These are phyloP conservation scores for Suillus brevipes DNA, from an alignment of 768 basidiomycete genomes.

Conservation along the genomic window DNA sequence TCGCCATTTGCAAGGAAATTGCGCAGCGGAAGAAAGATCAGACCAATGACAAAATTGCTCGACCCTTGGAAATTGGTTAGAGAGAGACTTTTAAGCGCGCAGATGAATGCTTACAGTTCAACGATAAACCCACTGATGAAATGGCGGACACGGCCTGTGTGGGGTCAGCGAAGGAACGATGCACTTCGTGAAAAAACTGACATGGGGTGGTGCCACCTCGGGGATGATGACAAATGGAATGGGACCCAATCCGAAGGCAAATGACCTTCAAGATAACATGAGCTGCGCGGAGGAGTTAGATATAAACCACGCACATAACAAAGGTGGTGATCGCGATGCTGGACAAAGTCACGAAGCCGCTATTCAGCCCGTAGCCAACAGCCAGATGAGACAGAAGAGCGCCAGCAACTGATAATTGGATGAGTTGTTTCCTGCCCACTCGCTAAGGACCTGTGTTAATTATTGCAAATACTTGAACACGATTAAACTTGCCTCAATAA, in stretches of 20 bases:
- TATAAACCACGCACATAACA: slow-evolving; percentile 56
- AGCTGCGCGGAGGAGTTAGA: neutral
- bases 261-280: slow-evolving; percentile 53
- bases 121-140: slow-evolving; percentile 70
- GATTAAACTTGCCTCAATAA: slow-evolving; percentile 65
- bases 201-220: slow-evolving; percentile 81
- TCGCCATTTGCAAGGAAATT: slow-evolving; percentile 66
- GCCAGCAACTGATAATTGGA: slow-evolving; percentile 66
- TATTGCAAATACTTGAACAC: slow-evolving; percentile 7
- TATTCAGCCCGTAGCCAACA: slow-evolving; percentile 72
- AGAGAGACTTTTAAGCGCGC: neutral
- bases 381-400: slow-evolving; percentile 63
- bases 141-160: slow-evolving; percentile 75
- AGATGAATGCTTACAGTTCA: slow-evolving; percentile 55
- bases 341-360: slow-evolving; percentile 56
- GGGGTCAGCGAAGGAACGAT: slow-evolving; percentile 3
- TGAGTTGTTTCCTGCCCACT: slow-evolving; percentile 68
- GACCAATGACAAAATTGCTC: slow-evolving; percentile 80
- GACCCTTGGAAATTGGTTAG: slow-evolving; percentile 54
- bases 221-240: slow-evolving; percentile 92
- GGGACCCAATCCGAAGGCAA: slow-evolving; percentile 88
- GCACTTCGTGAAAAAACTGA: slow-evolving; percentile 36
- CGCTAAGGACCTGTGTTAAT: slow-evolving; percentile 43
- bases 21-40: slow-evolving; percentile 83
- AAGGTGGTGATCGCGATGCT: slow-evolving; percentile 78